A percentile compares a stretch with the other conserved stretches of the same genome.
Evolutionary conservation across 139 green algal genomes (phyloP).

Genomic region (Diplosphaera chodatii): DNA sequence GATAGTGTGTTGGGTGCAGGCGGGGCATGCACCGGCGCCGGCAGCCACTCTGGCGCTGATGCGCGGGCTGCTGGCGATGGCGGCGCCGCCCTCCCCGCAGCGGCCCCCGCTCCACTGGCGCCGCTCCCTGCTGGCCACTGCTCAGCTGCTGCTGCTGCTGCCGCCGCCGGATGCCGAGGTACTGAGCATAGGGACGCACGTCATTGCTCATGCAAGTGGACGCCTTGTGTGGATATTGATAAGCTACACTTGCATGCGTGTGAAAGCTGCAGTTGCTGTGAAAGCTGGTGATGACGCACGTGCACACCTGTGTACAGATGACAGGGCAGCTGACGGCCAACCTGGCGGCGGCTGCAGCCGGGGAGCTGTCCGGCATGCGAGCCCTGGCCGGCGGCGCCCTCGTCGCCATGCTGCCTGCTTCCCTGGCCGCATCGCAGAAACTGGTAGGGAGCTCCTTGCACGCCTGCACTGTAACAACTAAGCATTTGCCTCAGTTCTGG

Average conservation of each 20-base stretch:
- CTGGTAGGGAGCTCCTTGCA: not conserved
- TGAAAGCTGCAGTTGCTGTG: constrained; percentile 28
- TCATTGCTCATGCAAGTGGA: too few species aligned
- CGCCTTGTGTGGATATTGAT: too few species aligned
- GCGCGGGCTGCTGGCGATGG: constrained; percentile 20
- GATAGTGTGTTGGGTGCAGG: not conserved
- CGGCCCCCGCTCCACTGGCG: constrained; percentile 48
- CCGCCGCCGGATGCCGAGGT: constrained; percentile 19
- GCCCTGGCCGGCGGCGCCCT: constrained; percentile 27
- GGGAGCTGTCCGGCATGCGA: constrained; percentile 33
- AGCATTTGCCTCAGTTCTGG: too few species aligned
- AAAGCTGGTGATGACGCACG: too few species aligned
- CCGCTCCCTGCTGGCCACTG: constrained; percentile 50
- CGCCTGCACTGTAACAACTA: too few species aligned
- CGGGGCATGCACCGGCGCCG: not conserved
- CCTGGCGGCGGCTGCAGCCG: not conserved
- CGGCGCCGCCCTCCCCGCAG: not conserved
- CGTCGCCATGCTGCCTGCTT: constrained; percentile 15
- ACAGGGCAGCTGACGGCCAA: too few species aligned
- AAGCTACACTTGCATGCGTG: too few species aligned
- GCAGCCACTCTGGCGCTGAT: constrained; percentile 11
- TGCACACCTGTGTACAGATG: too few species aligned
- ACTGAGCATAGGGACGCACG: too few species aligned
- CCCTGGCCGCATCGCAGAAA: too few species aligned
- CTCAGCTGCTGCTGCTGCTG: constrained; percentile 47